Evolutionary conservation across 2,329 filamentous ascomycete species (phyloP), one percentile per base, ranked within the genome.

Genomic region (Penicillium sp.): DNA sequence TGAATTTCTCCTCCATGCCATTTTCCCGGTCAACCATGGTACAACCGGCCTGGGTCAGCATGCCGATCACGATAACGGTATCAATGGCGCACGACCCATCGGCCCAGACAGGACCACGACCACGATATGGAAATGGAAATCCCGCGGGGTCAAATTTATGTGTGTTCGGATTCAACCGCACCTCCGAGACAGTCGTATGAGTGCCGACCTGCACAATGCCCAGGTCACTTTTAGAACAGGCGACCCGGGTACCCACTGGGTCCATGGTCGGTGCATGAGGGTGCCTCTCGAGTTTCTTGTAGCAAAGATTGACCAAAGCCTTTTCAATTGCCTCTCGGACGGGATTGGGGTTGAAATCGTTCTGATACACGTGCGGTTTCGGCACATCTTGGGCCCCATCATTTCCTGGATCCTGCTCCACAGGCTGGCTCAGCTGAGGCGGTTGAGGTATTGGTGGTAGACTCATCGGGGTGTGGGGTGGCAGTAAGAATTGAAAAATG

Each of bases 1-100:
- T 67, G 9, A 74, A 65, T 7, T 53, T 35, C 0, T 53, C 42
- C 8, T 59, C 45, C 69, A 70, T 70, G 3, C 58, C 57, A 8
- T 53, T 22, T 19, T 59, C 49, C 19, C 70, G 70, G 53, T 80
- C 78, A 6, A 71, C 63, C 8, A 65, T 66, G 1, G 77, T 78
- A 12, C 72, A 75, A 12, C 78, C 77, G 5, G 71, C 74, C 45
- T 78, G 71, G 7, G 76, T 68, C n/a, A 80, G 60, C 56, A 66
- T 75, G 1, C 74, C 77, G 2, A 70, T 65, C n/a, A 78, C 72
- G 50, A 79, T 75, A 6, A 69, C 61, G 50, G 70, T 72, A 53
- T 79, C 76, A 15, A 77, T 61, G 10, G 66, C 62, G 57, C 66
- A 68, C 10, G 75, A 74, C n/a, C 61, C 63, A 1, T 53, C 35